A percentile compares a stretch with the other conserved stretches of the same genome.
These are phyloP conservation scores for Acephala macrosclerotiorum DNA, from an alignment of 2,329 filamentous ascomycete species.

Conservation along the genomic window DNA sequence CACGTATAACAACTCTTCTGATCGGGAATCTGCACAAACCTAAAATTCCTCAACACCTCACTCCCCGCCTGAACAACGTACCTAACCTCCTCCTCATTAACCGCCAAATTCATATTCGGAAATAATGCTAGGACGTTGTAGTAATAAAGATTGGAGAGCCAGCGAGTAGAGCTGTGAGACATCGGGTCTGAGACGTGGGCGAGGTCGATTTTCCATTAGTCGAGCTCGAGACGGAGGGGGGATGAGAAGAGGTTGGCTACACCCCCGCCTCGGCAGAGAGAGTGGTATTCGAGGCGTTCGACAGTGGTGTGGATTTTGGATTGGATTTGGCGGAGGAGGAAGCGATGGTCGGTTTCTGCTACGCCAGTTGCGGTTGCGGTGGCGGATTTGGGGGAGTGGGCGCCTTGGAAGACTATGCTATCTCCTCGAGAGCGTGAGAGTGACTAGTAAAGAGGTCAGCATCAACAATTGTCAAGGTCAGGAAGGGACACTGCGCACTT, in stretches of 20 bases:
- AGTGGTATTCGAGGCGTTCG: background rate
- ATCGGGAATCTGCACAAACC: background rate
- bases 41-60: background rate
- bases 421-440: background rate
- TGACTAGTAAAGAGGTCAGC: background rate
- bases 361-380: background rate
- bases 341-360: background rate
- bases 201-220: background rate
- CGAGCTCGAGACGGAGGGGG: background rate
- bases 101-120: background rate
- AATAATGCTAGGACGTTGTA: background rate
- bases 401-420: background rate
- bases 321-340: background rate
- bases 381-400: background rate
- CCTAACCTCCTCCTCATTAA: background rate
- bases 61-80: background rate
- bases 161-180: background rate
- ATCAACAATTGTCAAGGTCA: background rate
- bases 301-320: background rate
- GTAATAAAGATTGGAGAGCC: background rate
- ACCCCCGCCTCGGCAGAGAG: background rate
- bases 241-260: background rate
- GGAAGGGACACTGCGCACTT: background rate
- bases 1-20: background rate
- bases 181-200: background rate